Evolutionary conservation across 371 early-diverging fungal species (phyloP), one percentile per base, ranked within the genome.

Genomic region (Capillidium rhysosporum): DNA sequence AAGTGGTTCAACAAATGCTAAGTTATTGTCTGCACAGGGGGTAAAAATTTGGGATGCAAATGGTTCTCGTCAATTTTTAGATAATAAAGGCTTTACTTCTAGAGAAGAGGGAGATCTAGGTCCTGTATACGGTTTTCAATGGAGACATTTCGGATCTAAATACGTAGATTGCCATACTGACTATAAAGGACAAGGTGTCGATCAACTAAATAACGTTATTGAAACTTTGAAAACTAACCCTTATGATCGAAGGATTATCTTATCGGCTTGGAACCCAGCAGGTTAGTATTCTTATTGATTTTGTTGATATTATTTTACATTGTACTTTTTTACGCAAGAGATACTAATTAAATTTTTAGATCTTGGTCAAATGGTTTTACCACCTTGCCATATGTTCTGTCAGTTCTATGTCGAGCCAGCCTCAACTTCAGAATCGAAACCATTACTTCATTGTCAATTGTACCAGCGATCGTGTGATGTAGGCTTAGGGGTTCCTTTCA

Each of bases 121-220:
- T 0, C 99, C 99, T 0, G 89, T 99, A 28, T 99, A 99, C 61
- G 99, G 99, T 7, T 99, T 93, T 66, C 99, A 99, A 64, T 99
- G 99, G 99, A 72, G 99, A 40, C 97, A 98, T 64, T 99, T 97
- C 75, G 99, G 99, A 0, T 99, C 99, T 0, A 67, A 81, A 55
- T 99, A 99, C 62, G 61, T 67, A 25, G 85, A 82, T 47, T 85
- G 84, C 34, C 81, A 91, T 58, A 77, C 80, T 0, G 88, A 92
- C 60, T 99, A 99, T 58, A 73, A 82, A 0, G 91, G 90, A 2
- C 68, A 89, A 63, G 99, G 99, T 7, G 76, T 93, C 7, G 99
- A 99, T 61, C 99, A 99, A 63, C 69, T 99, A 2, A 69, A 69
- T 16, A 74, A 85, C 47, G 89, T 97, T n/a, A 89, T 99, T 53